phyloP scores from a whole-genome alignment of 2,329 filamentous ascomycete species.

The Magnaporthiopsis rhizophila region DNA sequence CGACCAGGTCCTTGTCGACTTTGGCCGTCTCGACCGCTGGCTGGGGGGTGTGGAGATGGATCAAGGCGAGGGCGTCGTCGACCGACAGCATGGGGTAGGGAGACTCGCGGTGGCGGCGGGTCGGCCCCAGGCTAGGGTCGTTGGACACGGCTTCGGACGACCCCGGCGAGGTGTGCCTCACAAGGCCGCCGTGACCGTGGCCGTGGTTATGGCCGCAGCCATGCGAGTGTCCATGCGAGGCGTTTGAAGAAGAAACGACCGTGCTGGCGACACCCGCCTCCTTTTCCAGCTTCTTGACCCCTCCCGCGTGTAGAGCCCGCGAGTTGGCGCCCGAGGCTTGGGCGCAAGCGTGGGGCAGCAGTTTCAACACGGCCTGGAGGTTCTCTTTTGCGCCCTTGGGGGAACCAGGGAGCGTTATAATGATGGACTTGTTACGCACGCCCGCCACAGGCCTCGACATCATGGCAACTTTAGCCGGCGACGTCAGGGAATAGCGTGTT shows the following conservation, averaged over 20 bases:
- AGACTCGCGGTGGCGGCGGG: slow-evolving; percentile 70
- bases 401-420: slow-evolving; percentile 86
- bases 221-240: slow-evolving; percentile 42
- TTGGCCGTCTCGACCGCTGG: slow-evolving; percentile 48
- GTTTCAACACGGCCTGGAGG: slow-evolving; percentile 75
- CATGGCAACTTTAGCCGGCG: slow-evolving; percentile 64
- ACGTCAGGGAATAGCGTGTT: background rate
- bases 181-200: slow-evolving; percentile 57
- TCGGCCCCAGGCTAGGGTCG: slow-evolving; percentile 52
- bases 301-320: slow-evolving; percentile 68
- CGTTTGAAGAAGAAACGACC: slow-evolving; percentile 34
- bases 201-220: slow-evolving; percentile 45
- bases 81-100: slow-evolving; percentile 91
- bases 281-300: slow-evolving; percentile 72
- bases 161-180: slow-evolving; percentile 60
- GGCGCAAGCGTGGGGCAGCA: slow-evolving; percentile 90
- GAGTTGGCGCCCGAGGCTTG: slow-evolving; percentile 83
- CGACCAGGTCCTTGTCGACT: slow-evolving; percentile 60
- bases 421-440: slow-evolving; percentile 69
- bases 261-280: slow-evolving; percentile 59
- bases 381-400: slow-evolving; percentile 95
- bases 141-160: slow-evolving; percentile 46
- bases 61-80: slow-evolving; percentile 65
- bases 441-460: slow-evolving; percentile 95
- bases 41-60: slow-evolving; percentile 64